phyloP scores from a whole-genome alignment of 1,284 basidiomycete genomes.

The Melampsora larici-populina region DNA sequence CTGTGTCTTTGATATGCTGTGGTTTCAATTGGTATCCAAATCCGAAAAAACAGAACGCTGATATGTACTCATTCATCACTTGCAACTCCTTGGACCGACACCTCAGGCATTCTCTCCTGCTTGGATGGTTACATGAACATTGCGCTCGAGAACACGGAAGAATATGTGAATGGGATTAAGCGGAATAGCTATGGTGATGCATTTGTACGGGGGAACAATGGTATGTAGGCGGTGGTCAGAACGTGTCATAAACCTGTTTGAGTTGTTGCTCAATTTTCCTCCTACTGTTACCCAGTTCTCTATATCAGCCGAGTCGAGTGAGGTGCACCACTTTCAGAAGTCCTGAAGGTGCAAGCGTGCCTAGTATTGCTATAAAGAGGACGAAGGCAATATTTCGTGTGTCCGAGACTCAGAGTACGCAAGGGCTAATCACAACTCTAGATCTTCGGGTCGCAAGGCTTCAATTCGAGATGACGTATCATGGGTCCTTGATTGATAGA shows the following conservation, averaged over 20 bases:
- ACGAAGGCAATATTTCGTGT: no score
- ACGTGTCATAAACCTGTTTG: background rate
- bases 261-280: background rate
- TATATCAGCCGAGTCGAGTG: constrained; percentile 42
- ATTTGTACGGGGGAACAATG: constrained; percentile 65
- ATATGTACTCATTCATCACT: background rate
- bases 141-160: constrained; percentile 91
- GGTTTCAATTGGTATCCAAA: no score
- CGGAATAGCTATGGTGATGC: constrained; percentile 90
- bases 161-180: constrained; percentile 79
- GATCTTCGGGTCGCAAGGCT: no score
- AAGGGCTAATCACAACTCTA: no score
- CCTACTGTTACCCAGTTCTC: constrained; percentile 11
- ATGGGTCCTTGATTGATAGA: background rate
- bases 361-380: no score
- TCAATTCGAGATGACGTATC: background rate
- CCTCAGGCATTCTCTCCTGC: constrained; percentile 82
- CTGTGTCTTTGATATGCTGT: background rate
- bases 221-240: constrained; percentile 45
- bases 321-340: background rate
- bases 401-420: no score
- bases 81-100: constrained; percentile 2
- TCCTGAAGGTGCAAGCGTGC: no score
- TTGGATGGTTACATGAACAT: constrained; percentile 95
- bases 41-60: no score